These are phyloP conservation scores for Aspergillus niger DNA, from an alignment of 2,329 filamentous ascomycete genomes.

Conservation along the genomic window DNA sequence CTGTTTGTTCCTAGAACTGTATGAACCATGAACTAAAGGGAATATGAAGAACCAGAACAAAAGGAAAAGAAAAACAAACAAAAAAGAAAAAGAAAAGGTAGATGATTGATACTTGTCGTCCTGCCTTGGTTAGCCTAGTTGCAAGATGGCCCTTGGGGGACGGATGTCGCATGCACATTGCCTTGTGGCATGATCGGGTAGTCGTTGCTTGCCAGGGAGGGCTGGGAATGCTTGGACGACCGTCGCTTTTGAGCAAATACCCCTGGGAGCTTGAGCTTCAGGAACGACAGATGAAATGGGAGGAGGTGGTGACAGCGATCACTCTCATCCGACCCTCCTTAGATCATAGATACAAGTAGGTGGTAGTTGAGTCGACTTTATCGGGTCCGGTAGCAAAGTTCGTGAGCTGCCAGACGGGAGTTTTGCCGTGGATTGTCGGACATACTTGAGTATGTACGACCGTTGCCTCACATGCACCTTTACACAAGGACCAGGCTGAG, in stretches of 20 bases:
- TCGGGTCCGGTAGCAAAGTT: not conserved
- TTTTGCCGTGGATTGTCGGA: not conserved
- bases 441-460: conserved; percentile 15
- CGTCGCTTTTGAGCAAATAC: not conserved
- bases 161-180: conserved; percentile 16
- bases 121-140: not conserved
- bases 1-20: conserved; percentile 16
- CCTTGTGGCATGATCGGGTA: conserved; percentile 16
- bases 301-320: not conserved
- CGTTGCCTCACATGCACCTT: conserved; percentile 9
- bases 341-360: not conserved
- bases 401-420: not conserved
- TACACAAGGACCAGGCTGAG: conserved; percentile 1
- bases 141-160: conserved; percentile 7
- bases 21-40: conserved; percentile 14
- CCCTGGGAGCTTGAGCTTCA: too few species aligned
- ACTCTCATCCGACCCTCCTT: not conserved
- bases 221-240: not conserved
- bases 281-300: not conserved
- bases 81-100: conserved; percentile 7
- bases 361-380: conserved; percentile 6
- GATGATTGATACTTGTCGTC: conserved; percentile 10
- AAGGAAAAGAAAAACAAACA: too few species aligned
- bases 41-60: conserved; percentile 7
- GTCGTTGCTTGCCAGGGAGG: not conserved